A percentile compares a stretch with the other conserved stretches of the same genome.
Evolutionary conservation across 2,329 filamentous ascomycete genomes (phyloP).

Genomic region (Sclerotinia nivalis): DNA sequence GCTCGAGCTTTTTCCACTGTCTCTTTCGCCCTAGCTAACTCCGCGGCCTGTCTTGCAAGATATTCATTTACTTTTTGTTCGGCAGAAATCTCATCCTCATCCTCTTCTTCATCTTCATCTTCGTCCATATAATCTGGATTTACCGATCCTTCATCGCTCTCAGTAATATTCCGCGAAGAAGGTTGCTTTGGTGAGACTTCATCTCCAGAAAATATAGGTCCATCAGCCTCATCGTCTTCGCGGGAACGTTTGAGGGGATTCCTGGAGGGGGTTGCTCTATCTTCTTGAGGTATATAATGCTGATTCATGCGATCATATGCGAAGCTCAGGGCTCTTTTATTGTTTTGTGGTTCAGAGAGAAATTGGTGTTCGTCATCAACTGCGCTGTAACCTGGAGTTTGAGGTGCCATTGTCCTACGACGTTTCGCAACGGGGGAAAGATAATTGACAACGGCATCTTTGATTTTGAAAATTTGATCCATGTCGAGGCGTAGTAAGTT

Average conservation of each 20-base stretch:
- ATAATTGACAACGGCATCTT: conserved; percentile 36
- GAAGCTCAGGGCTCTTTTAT: conserved; percentile 27
- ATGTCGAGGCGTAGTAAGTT: conserved; percentile 26
- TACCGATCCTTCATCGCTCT: conserved; percentile 7
- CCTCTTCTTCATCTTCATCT: conserved; percentile 23
- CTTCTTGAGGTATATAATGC: conserved; percentile 29
- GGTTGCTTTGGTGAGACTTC: conserved; percentile 32
- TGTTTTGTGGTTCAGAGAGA: conserved; percentile 29
- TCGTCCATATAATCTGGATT: conserved; percentile 13
- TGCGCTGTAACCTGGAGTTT: conserved; percentile 26
- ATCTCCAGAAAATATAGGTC: conserved; percentile 21
- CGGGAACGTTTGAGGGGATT: conserved; percentile 37
- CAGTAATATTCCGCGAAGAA: conserved; percentile 21
- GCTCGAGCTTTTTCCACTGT: conserved; percentile 34
- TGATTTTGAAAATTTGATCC: conserved; percentile 37
- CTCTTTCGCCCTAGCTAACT: conserved; percentile 31
- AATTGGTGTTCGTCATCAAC: conserved; percentile 26
- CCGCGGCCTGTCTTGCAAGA: conserved; percentile 37
- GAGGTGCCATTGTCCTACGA: conserved; percentile 37
- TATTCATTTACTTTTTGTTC: conserved; percentile 38
- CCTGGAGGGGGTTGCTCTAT: conserved; percentile 22
- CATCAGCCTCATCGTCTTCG: conserved; percentile 31
- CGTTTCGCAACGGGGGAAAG: conserved; percentile 39
- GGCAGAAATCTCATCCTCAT: conserved; percentile 27
- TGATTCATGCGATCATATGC: conserved; percentile 24